Evolutionary conservation across 345 rosid genomes (phyloP).

Genomic region (Eucalyptus lansdowneana): DNA sequence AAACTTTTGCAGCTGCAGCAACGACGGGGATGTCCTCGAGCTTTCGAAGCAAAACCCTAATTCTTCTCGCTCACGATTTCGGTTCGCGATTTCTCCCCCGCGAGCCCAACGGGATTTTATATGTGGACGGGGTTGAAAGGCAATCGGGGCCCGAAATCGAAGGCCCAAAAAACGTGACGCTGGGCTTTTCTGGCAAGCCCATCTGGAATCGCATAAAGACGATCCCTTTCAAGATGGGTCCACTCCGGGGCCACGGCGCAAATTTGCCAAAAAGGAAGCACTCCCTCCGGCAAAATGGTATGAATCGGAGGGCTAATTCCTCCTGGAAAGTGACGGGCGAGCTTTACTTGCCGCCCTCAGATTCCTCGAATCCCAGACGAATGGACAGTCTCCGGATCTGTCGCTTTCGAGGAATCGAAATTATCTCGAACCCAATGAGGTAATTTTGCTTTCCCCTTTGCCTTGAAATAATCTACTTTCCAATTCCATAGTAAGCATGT

Average conservation of each 20-base stretch:
- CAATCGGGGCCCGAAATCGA: neutral
- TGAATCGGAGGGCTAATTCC: neutral
- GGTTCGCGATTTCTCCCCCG: neutral
- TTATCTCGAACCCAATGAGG: neutral
- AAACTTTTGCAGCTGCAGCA: neutral
- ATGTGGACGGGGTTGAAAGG: neutral
- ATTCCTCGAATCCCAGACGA: neutral
- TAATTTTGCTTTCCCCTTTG: neutral
- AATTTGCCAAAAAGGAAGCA: neutral
- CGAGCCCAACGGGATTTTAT: neutral
- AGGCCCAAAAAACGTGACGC: neutral
- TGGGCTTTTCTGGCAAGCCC: neutral
- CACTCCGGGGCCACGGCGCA: neutral
- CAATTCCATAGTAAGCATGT: neutral
- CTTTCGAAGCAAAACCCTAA: constrained; percentile 3
- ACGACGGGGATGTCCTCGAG: neutral
- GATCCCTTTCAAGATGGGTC: neutral
- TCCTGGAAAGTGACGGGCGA: neutral
- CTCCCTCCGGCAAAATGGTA: neutral
- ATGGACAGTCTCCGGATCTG: neutral
- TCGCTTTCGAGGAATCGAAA: neutral
- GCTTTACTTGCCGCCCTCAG: neutral
- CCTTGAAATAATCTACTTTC: neutral
- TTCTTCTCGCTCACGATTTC: neutral
- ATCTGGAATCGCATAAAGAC: neutral